Conservation (phyloP, 116 monocot species). For the Posidonia oceanica region DNA sequence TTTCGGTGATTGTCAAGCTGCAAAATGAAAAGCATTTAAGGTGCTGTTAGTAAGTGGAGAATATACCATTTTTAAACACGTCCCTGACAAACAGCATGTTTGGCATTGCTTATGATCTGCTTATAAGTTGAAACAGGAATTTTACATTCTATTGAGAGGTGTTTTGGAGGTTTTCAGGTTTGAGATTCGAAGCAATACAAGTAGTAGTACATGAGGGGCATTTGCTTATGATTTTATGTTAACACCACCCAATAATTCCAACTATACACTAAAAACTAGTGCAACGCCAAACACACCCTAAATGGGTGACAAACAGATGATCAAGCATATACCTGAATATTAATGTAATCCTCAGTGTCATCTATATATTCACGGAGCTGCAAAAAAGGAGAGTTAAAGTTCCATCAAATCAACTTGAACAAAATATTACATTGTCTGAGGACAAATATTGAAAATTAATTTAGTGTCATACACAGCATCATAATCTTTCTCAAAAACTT, state of each 20-base stretch:
- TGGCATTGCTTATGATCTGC: not conserved
- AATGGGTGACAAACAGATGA: not conserved
- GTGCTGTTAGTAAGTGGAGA: slow-evolving; percentile 1
- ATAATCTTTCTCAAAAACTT: no score
- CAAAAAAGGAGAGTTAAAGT: slow-evolving; percentile 2
- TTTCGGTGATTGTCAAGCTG: slow-evolving; percentile 97
- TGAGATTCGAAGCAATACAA: no score
- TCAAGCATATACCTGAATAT: slow-evolving; percentile 58
- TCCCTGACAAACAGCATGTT: not conserved
- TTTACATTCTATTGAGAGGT: no score
- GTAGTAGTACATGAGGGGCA: no score
- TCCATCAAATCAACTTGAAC: not conserved
- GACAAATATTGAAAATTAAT: no score
- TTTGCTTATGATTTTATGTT: no score
- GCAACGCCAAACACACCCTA: not conserved
- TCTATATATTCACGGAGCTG: slow-evolving; percentile 91
- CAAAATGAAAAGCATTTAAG: slow-evolving; percentile 17
- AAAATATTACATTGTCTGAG: no score
- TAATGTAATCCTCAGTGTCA: slow-evolving; percentile 94
- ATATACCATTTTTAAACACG: not conserved
- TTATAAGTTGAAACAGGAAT: no score
- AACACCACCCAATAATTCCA: no score
- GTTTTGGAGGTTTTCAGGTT: no score
- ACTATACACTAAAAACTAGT: no score
- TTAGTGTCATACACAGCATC: no score